Conservation (phyloP, 2,329 filamentous ascomycete genomes). For the Claviceps sp. region DNA sequence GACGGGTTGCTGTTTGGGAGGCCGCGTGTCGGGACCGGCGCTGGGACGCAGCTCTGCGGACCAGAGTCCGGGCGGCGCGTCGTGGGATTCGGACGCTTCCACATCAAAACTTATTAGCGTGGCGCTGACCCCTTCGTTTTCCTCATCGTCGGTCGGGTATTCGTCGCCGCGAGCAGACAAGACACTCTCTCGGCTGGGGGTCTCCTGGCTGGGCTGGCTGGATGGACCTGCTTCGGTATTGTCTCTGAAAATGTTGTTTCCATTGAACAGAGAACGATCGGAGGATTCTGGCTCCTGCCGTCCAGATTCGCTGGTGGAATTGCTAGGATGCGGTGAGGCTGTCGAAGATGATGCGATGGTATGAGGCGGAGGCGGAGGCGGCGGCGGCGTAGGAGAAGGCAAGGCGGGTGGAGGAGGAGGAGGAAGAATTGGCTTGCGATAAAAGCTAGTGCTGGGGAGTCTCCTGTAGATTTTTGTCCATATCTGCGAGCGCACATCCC, state of each 20-base stretch:
- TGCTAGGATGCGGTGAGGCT: neutral
- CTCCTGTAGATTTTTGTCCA: constrained; percentile 24
- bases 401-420: neutral
- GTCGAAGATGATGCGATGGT: neutral
- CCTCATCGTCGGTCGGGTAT: constrained; percentile 43
- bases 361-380: constrained; percentile 9
- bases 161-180: constrained; percentile 37
- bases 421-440: constrained; percentile 11
- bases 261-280: no score
- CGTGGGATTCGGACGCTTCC: constrained; percentile 40
- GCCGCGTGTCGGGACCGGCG: constrained; percentile 18
- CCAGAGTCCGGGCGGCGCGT: constrained; percentile 40
- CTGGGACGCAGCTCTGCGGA: constrained; percentile 45
- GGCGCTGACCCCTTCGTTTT: constrained; percentile 39
- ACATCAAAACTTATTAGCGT: constrained; percentile 50
- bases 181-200: constrained; percentile 29
- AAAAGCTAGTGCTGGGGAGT: constrained; percentile 26
- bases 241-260: constrained; percentile 10
- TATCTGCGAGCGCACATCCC: constrained; percentile 22
- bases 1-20: constrained; percentile 15
- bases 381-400: constrained; percentile 10
- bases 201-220: constrained; percentile 17
- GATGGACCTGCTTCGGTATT: constrained; percentile 19
- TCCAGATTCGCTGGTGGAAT: neutral
- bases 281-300: neutral